Conservation (phyloP, 495 filamentous ascomycete genomes). For the Aspergillus kassunensis region DNA sequence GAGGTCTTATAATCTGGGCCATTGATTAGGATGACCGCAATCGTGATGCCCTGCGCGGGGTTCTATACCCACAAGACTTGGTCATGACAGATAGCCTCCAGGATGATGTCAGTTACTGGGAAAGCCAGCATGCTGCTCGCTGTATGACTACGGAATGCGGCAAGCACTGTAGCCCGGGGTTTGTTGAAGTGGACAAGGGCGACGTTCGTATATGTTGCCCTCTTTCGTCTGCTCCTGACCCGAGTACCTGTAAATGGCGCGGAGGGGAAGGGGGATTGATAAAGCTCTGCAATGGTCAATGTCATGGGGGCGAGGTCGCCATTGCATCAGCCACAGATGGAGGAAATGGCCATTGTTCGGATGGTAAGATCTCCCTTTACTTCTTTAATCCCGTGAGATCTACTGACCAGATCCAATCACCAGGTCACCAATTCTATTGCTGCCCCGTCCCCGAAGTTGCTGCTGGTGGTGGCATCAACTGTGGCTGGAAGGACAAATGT, state of each 20-base stretch:
- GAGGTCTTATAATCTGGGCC: constrained; percentile 38
- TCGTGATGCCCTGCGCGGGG: constrained; percentile 2
- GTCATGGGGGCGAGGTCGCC: constrained; percentile 17
- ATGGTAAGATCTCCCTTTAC: neutral
- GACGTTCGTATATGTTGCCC: constrained; percentile 11
- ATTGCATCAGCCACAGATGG: constrained; percentile 17
- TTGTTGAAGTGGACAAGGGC: constrained; percentile 4
- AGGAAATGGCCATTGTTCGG: constrained; percentile 20
- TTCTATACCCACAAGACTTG: constrained; percentile 4
- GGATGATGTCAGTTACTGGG: constrained; percentile 9
- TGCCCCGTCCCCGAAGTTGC: constrained; percentile 5
- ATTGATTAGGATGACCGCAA: constrained; percentile 19
- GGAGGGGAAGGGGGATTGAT: neutral
- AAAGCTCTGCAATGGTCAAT: constrained; percentile 19
- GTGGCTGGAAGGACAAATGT: constrained; percentile 3
- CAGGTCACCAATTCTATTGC: constrained; percentile 9
- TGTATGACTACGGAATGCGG: constrained; percentile 1
- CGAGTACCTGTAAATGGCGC: constrained; percentile 7
- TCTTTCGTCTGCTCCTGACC: constrained; percentile 11
- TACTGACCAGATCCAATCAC: neutral
- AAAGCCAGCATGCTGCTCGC: neutral
- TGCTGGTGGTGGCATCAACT: constrained; percentile 8
- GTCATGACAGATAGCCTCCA: constrained; percentile 3
- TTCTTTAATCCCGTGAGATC: neutral
- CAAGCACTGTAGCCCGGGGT: neutral